These are phyloP conservation scores for Zalaria obscura DNA, from an alignment of 2,329 filamentous ascomycete genomes.

Conservation along the genomic window DNA sequence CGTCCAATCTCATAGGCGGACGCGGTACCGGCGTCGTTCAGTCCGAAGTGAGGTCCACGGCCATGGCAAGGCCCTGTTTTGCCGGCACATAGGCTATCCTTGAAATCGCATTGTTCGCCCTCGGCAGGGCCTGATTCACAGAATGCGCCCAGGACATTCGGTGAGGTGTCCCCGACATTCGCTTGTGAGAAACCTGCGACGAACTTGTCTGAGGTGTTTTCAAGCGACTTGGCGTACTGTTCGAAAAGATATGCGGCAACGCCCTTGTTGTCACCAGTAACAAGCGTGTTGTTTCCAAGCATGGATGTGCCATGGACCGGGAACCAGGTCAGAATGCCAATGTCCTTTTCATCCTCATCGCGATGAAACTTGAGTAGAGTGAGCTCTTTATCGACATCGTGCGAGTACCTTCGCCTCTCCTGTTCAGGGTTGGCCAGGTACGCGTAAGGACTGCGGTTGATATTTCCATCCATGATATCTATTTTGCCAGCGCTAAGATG, in stretches of 20 bases:
- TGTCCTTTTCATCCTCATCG: constrained; percentile 57
- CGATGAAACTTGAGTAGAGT: constrained; percentile 61
- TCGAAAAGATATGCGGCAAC: constrained; percentile 81
- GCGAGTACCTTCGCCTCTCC: constrained; percentile 57
- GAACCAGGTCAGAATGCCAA: constrained; percentile 81
- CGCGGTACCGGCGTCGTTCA: constrained; percentile 49
- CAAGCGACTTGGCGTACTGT: constrained; percentile 30
- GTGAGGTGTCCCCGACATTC: constrained; percentile 80
- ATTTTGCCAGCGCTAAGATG: constrained; percentile 56
- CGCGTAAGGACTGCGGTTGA: constrained; percentile 77
- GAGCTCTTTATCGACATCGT: constrained; percentile 60
- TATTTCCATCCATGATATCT: constrained; percentile 61
- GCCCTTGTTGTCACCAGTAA: constrained; percentile 93
- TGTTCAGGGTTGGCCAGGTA: constrained; percentile 73
- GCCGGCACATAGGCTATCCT: constrained; percentile 75
- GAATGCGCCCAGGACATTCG: constrained; percentile 75
- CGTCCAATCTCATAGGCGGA: constrained; percentile 65
- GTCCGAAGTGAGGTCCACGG: constrained; percentile 54
- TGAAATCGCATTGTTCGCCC: constrained; percentile 54
- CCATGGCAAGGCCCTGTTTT: constrained; percentile 59
- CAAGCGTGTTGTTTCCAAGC: constrained; percentile 78
- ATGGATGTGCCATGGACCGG: constrained; percentile 85
- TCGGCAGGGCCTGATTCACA: constrained; percentile 64
- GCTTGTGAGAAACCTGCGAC: constrained; percentile 88
- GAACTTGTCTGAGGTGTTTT: constrained; percentile 36